Evolutionary conservation across 331 rosid genomes (phyloP).

Genomic region (Phaseolus coccineus): DNA sequence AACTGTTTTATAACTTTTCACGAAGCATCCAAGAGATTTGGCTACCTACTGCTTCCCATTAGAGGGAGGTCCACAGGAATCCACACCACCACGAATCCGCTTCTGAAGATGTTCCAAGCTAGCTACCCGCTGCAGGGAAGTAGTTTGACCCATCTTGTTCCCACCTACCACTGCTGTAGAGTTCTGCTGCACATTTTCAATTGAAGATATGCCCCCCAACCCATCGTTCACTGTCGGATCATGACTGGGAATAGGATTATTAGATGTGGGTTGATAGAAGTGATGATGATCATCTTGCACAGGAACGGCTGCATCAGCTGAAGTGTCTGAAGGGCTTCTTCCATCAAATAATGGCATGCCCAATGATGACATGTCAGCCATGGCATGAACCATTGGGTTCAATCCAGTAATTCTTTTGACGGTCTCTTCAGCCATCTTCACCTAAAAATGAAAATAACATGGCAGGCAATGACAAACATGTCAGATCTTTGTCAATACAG

Average conservation of each 20-base stretch:
- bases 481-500: constrained; percentile 24
- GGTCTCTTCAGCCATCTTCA: constrained; percentile 91
- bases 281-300: constrained; percentile 71
- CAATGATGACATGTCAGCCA: constrained; percentile 67
- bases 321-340: constrained; percentile 83
- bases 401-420: constrained; percentile 82
- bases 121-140: constrained; percentile 83
- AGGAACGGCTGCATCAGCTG: constrained; percentile 76
- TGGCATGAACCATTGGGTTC: constrained; percentile 62
- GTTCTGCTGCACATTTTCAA: constrained; percentile 61
- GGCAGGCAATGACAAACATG: constrained; percentile 27
- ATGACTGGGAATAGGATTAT: constrained; percentile 51
- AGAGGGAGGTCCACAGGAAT: constrained; percentile 50
- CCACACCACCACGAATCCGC: constrained; percentile 68
- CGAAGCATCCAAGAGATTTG: constrained; percentile 14
- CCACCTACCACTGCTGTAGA: constrained; percentile 51
- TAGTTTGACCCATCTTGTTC: constrained; percentile 65
- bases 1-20: constrained; percentile 29
- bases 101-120: constrained; percentile 99
- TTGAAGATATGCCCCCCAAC: constrained; percentile 56
- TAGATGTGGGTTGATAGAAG: constrained; percentile 60
- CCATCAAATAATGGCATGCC: constrained; percentile 68
- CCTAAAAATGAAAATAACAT: constrained; percentile 57
- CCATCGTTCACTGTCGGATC: constrained; percentile 56
- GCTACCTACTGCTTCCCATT: constrained; percentile 58